A percentile compares a stretch with the other conserved stretches of the same genome.
phyloP scores from a whole-genome alignment of 192 early-diverging fungal species.

The Podochytrium sp. region DNA sequence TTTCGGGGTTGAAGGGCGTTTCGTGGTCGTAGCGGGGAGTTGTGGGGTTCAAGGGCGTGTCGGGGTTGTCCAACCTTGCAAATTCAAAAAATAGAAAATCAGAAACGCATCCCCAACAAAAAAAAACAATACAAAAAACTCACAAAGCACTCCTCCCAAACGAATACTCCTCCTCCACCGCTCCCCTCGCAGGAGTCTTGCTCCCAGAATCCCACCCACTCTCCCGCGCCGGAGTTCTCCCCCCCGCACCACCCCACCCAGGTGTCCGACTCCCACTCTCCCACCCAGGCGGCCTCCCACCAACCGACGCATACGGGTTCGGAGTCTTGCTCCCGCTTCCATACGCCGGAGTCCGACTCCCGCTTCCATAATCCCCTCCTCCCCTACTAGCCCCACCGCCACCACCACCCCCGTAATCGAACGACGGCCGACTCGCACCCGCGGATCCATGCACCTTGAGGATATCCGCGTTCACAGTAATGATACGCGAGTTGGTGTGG shows the following conservation, averaged over 20 bases:
- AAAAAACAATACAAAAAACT: constrained; percentile 1
- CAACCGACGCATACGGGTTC: constrained; percentile 56
- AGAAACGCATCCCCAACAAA: neutral
- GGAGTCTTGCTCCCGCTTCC: constrained; percentile 28
- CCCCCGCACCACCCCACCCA: constrained; percentile 63
- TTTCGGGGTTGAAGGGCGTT: constrained; percentile 33
- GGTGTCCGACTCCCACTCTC: constrained; percentile 68
- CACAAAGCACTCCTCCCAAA: constrained; percentile 4
- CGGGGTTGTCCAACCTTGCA: constrained; percentile 13
- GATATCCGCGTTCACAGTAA: constrained; percentile 80
- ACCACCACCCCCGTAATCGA: constrained; percentile 19
- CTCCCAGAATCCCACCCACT: constrained; percentile 50
- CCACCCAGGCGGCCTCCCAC: constrained; percentile 73
- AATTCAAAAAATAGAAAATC: neutral
- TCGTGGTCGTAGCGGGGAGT: constrained; percentile 32
- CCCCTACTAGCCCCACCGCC: constrained; percentile 2
- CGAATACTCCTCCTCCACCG: constrained; percentile 17
- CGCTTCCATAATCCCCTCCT: constrained; percentile 41
- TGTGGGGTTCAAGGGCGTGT: constrained; percentile 28
- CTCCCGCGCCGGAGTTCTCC: constrained; percentile 42
- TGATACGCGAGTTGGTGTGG: constrained; percentile 82
- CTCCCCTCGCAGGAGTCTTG: constrained; percentile 26
- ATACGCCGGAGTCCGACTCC: constrained; percentile 47
- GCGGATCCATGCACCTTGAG: constrained; percentile 61
- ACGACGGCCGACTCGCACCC: constrained; percentile 22